A percentile compares a stretch with the other conserved stretches of the same genome.
These are phyloP conservation scores for Apiotrichum siamense DNA, from an alignment of 1,284 basidiomycete genomes.

Conservation along the genomic window DNA sequence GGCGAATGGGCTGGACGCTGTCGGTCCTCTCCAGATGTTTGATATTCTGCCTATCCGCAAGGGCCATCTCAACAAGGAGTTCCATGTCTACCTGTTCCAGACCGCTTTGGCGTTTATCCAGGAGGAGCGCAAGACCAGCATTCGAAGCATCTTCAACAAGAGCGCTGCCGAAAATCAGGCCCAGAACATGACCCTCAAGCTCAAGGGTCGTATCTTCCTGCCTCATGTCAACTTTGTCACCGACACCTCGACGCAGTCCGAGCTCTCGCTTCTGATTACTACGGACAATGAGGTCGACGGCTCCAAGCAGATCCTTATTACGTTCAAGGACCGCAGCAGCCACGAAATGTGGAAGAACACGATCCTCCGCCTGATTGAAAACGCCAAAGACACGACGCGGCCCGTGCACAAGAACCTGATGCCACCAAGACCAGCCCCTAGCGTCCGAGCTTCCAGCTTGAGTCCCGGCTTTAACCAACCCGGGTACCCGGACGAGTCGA, in stretches of 20 bases:
- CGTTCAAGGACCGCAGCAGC: constrained; percentile 83
- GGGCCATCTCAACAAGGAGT: constrained; percentile 77
- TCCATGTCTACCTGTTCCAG: constrained; percentile 91
- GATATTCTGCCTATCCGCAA: constrained; percentile 82
- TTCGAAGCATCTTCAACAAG: constrained; percentile 25
- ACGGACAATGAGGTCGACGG: constrained; percentile 66
- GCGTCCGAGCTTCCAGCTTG: constrained; percentile 9
- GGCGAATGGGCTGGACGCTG: constrained; percentile 70
- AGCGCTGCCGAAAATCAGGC: not conserved
- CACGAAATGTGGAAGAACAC: constrained; percentile 80
- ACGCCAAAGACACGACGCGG: constrained; percentile 16
- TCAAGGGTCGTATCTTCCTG: constrained; percentile 92
- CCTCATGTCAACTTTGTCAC: constrained; percentile 82
- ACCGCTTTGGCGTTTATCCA: constrained; percentile 94
- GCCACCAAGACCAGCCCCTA: not conserved
- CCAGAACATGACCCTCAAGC: constrained; percentile 57
- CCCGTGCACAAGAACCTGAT: not conserved
- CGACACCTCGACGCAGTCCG: constrained; percentile 66
- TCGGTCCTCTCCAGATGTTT: constrained; percentile 84
- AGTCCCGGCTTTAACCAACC: constrained; percentile 7
- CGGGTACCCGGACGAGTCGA: not conserved
- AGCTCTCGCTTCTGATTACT: constrained; percentile 83
- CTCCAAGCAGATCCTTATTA: constrained; percentile 86
- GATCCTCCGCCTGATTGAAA: constrained; percentile 63
- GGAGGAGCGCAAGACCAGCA: constrained; percentile 71